phyloP scores from a whole-genome alignment of 305 asterid genomes.

The Solanum hybrid region DNA sequence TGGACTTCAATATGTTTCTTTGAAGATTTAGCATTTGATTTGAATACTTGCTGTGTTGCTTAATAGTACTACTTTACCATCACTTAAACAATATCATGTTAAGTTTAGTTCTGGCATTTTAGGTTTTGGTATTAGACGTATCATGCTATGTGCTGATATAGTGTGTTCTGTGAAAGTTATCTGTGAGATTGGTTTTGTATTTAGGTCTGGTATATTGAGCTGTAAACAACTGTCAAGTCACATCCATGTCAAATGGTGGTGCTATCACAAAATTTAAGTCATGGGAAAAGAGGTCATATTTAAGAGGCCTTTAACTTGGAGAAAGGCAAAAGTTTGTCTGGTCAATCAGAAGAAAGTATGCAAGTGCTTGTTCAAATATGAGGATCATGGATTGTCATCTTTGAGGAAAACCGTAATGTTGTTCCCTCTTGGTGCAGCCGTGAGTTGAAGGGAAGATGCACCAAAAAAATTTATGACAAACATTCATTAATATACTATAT shows the following conservation, averaged over 20 bases:
- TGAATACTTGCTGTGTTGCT: background rate
- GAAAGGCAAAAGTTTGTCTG: background rate
- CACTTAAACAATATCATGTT: background rate
- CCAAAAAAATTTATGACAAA: background rate
- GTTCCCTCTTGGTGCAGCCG: background rate
- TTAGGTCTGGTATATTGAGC: background rate
- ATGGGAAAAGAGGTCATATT: background rate
- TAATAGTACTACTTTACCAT: background rate
- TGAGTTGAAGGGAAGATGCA: background rate
- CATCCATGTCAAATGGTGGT: background rate
- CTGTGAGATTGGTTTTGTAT: background rate
- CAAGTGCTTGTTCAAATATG: background rate
- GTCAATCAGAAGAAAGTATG: background rate
- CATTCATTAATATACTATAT: background rate
- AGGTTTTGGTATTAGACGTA: background rate
- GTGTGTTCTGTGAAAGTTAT: background rate
- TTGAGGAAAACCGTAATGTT: background rate
- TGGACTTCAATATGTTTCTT: background rate
- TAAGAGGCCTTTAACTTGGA: background rate
- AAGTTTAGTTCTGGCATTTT: background rate
- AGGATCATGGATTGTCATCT: background rate
- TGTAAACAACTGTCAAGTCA: background rate
- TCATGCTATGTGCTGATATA: background rate
- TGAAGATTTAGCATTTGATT: background rate
- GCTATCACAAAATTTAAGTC: background rate